Base-by-base conservation (phyloP, 371 early-diverging fungal genomes). In the Apophysomyces elegans region DNA sequence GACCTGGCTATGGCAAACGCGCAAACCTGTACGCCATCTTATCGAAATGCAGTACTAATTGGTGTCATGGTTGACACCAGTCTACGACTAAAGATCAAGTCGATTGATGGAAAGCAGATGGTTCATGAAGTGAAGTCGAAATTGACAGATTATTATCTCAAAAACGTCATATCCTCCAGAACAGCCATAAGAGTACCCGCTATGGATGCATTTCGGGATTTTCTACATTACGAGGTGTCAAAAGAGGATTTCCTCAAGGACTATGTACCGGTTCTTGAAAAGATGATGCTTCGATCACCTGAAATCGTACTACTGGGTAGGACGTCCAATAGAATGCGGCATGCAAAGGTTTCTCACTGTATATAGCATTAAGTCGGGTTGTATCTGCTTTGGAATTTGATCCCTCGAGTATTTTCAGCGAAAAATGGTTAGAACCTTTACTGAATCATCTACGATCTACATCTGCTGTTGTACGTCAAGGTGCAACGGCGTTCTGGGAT, bases 271-370 rank as follows among this genome's bases (percentile, higher is more conserved):
- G 84, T 76, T 11, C 65, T 83, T 61, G 91, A 95, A 50, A 90
- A 91, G 60, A 85, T 93, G 73, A 83, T 95, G 70, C 84, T 97
- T 62, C 87, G 96, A 56, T 91, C 95, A 5, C 96, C 97, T 14
- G 97, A 96, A 68, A 78, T 91, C 62, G 90, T 90, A 13, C 84
- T 95, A 56, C 80, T 78, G 69, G 79, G 91, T 88, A 76, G 66
- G 67, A 6, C 16, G 4, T n/a, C 0, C 18, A 58, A 13, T n/a
- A 74, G n/a, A 11, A 63, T 14, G n/a, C 3, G 47, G 32, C 9
- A 26, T 50, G 46, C 18, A 35, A 63, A 1, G 13, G 1, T 16
- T 14, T 59, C 61, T 64, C 50, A 73, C 59, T 41, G 41, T 50
- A 39, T 59, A 44, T 68, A 88, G 90, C 77, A 39, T 78, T 85